phyloP scores from a whole-genome alignment of 768 basidiomycete genomes.

The Suillus subaureus region DNA sequence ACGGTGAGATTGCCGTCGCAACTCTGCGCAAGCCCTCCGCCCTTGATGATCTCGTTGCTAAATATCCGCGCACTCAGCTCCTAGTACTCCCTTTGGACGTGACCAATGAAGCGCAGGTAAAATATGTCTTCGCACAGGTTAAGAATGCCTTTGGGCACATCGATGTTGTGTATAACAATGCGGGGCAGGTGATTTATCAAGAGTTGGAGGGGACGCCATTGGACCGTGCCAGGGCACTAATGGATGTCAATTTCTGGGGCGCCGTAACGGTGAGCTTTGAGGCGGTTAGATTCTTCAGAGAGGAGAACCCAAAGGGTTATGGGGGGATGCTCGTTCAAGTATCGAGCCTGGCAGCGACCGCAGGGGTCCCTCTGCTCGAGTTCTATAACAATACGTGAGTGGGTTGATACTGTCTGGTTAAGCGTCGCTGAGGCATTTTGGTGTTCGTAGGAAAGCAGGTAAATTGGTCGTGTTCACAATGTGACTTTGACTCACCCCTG shows the following conservation, averaged over 20 bases:
- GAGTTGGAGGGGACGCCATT: not conserved
- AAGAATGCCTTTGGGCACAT: constrained; percentile 27
- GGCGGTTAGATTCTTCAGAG: constrained; percentile 30
- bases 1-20: constrained; percentile 43
- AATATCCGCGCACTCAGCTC: constrained; percentile 16
- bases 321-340: not conserved
- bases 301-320: constrained; percentile 16
- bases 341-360: not conserved
- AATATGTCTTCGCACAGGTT: constrained; percentile 24
- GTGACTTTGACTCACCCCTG: not conserved
- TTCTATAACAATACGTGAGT: not conserved
- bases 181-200: constrained; percentile 24
- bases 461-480: not conserved
- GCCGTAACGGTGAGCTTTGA: constrained; percentile 40
- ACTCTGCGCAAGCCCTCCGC: constrained; percentile 42
- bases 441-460: not conserved
- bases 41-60: constrained; percentile 16
- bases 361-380: not conserved
- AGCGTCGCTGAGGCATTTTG: not conserved
- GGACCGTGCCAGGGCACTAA: not conserved
- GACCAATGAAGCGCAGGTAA: constrained; percentile 20
- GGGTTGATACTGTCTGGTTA: not conserved
- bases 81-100: constrained; percentile 34
- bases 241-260: constrained; percentile 48
- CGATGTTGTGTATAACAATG: constrained; percentile 39